A percentile compares a stretch with the other conserved stretches of the same genome.
Conservation (phyloP, 2,329 filamentous ascomycete genomes). For the Dothidotthia symphoricarpi region DNA sequence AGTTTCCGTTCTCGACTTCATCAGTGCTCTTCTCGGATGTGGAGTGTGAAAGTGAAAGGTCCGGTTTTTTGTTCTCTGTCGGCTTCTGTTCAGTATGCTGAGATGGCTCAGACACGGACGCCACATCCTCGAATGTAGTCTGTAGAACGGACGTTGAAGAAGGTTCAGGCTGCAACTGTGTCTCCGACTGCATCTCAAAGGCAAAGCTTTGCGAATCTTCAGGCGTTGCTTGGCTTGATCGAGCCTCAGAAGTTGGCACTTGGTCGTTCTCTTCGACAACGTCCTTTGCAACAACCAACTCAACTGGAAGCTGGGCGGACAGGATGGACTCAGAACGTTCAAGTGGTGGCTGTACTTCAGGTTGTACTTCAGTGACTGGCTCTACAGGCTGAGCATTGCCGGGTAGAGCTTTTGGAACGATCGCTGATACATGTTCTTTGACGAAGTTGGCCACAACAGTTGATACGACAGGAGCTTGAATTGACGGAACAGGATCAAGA, state of each 20-base stretch:
- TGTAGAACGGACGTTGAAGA: no score
- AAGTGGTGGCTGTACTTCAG: no score
- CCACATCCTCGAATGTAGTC: no score
- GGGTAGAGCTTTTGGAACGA: constrained; percentile 1
- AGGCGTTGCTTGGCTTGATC: background rate
- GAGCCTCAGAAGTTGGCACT: constrained; percentile 1
- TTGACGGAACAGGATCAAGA: background rate
- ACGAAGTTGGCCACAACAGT: constrained; percentile 5
- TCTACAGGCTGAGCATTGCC: no score
- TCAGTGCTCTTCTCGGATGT: constrained; percentile 26
- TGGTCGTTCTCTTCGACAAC: constrained; percentile 1
- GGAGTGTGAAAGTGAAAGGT: constrained; percentile 13
- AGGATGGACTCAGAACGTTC: no score
- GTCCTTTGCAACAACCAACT: constrained; percentile 5
- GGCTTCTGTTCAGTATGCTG: constrained; percentile 1
- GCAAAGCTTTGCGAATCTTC: constrained; percentile 1
- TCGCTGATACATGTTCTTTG: constrained; percentile 4
- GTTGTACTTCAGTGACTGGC: no score
- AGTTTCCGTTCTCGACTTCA: constrained; percentile 3
- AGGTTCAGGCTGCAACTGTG: background rate
- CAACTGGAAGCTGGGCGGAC: constrained; percentile 4
- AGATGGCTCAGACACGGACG: no score
- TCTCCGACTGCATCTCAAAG: background rate
- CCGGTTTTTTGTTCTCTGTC: constrained; percentile 1
- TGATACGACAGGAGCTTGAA: no score